Evolutionary conservation across 1,284 basidiomycete species (phyloP), one percentile per base, ranked within the genome.

Genomic region (Fomitopsis pinicola): DNA sequence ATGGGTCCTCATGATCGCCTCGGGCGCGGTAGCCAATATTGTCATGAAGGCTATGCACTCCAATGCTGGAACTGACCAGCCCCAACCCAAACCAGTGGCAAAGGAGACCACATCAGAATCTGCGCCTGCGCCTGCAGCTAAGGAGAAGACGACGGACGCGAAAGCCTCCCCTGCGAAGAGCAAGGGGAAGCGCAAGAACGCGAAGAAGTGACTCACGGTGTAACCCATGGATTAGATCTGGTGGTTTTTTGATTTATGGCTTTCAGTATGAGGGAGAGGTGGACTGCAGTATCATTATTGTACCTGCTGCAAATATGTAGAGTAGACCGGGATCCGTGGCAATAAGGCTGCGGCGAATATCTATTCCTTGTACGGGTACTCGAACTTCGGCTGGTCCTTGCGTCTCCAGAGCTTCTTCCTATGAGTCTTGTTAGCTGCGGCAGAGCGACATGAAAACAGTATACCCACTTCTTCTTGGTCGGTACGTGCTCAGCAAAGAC

Each of bases 371-470:
- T 85, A 95, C 6, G 94, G 94, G 72, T 95, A 96, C 9, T 86
- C 83, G 48, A 96, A 90, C 76, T 94, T 94, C 48, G 85, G 83
- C 69, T 89, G 87, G 70, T 94, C 92, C 75, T 91, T 95, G 62
- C 92, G 86, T 63, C 94, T 84, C 93, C 94, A 96, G 35, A 95
- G 81, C 79, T 95, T 96, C 73, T 88, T 90, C 84, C 92, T 95
- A 70, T 44, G 42, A 63, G 30, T 36, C 36, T 42, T 63, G 63
- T 42, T 9, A 50, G 17, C 14, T 15, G 22, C 1, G 35, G 12
- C 33, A 45, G 28, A 50, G 19, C 58, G 9, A 28, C 57, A 58
- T 57, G 17, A 35, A 26, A 15, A 52, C 8, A 40, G 9, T 15
- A 19, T 5, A 80, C 91, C 59, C 69, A 95, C 95, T 96, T 97